A percentile compares a stretch with the other conserved stretches of the same genome.
These are phyloP conservation scores for Trichosporon ovoides DNA, from an alignment of 1,284 basidiomycete genomes.

Conservation along the genomic window DNA sequence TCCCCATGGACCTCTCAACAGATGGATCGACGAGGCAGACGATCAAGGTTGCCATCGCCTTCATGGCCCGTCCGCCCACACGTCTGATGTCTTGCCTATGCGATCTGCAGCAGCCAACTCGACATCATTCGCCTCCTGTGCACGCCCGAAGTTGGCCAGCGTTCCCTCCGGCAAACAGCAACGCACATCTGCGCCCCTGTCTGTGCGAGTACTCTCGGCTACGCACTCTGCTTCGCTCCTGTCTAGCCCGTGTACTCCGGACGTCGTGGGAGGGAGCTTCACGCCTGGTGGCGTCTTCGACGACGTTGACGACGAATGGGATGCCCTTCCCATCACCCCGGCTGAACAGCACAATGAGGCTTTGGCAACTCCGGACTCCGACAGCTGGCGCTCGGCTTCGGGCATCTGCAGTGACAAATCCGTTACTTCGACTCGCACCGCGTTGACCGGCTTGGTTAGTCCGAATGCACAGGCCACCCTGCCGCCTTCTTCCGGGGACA, in stretches of 20 bases:
- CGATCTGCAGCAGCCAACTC: background rate
- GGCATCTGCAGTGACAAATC: background rate
- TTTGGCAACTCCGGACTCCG: background rate
- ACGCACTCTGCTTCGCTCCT: background rate
- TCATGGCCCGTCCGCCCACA: background rate
- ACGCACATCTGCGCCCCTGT: background rate
- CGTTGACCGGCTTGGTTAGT: background rate
- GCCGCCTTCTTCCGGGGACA: background rate
- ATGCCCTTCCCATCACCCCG: background rate
- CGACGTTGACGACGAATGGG: constrained; percentile 1
- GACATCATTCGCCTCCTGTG: too few species aligned
- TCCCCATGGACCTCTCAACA: background rate
- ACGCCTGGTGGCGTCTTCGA: background rate
- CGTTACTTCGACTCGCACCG: background rate
- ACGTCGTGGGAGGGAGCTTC: background rate
- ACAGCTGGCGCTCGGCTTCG: background rate
- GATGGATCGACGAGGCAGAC: background rate
- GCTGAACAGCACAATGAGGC: background rate
- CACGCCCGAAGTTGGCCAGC: background rate
- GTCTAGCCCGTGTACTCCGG: background rate
- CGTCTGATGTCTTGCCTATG: background rate
- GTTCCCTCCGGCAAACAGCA: background rate
- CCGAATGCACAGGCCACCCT: background rate
- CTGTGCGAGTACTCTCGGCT: background rate
- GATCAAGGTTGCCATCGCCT: background rate